phyloP scores from a whole-genome alignment of 208 protist genomes.

The Leishmania martiniquensis region DNA sequence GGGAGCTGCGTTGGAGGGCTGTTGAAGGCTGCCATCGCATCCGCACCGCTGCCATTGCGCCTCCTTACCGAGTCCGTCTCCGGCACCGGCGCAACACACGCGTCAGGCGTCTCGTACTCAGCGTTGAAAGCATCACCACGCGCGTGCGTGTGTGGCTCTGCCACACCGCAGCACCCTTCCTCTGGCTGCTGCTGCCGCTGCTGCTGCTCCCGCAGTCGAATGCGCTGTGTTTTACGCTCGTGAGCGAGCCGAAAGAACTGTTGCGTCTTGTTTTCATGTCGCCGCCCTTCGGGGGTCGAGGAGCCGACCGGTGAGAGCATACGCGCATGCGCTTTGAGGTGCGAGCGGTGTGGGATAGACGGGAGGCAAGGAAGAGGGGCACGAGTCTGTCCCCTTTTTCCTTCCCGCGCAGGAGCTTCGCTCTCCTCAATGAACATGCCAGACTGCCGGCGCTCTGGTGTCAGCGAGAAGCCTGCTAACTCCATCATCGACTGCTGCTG shows the following conservation, averaged over 20 bases:
- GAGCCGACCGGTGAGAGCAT: background rate
- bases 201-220: background rate
- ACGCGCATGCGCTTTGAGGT: background rate
- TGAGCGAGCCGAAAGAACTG: conserved; percentile 21
- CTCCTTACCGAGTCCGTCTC: background rate
- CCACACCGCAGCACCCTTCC: background rate
- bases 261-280: conserved; percentile 8
- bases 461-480: background rate
- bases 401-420: background rate
- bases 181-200: background rate
- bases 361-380: background rate
- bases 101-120: background rate
- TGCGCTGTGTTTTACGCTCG: conserved; percentile 1
- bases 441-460: background rate
- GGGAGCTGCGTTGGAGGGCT: background rate
- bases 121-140: background rate
- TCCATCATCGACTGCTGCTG: background rate
- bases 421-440: background rate
- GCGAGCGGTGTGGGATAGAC: background rate
- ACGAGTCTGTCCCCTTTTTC: background rate
- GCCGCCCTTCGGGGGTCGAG: background rate
- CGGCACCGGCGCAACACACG: background rate
- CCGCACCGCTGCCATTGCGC: background rate
- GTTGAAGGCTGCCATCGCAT: background rate
- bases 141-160: background rate